Percentiles rank a stretch among this genome's conserved stretches.
Evolutionary conservation across 139 green algal genomes (phyloP).

Genomic region (Zygnema cylindricum): DNA sequence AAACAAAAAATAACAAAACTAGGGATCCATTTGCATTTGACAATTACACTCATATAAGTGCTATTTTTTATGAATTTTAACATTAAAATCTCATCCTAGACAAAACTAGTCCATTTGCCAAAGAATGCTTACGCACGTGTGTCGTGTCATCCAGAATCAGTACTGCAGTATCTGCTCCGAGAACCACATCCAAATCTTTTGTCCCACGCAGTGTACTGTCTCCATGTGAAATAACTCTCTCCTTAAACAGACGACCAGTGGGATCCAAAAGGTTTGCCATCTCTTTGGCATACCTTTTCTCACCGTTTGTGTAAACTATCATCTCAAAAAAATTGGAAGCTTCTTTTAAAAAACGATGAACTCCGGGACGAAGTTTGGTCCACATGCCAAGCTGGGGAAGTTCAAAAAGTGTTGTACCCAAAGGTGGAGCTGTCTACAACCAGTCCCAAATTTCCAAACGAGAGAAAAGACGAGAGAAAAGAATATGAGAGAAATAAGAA

Average conservation of each 20-base stretch:
- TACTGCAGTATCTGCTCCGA: conserved; percentile 74
- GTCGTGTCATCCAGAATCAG: conserved; percentile 94
- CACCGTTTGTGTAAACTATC: conserved; percentile 96
- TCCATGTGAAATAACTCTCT: conserved; percentile 66
- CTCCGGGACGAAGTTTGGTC: conserved; percentile 90
- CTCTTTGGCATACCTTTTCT: conserved; percentile 84
- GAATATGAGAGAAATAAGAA: too few relatives aligned
- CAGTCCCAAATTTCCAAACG: too few relatives aligned
- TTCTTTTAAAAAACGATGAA: conserved; percentile 65
- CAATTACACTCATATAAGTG: too few relatives aligned
- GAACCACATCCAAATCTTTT: conserved; percentile 88
- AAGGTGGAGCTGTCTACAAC: not conserved
- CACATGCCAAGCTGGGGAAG: conserved; percentile 82
- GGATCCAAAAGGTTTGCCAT: conserved; percentile 86
- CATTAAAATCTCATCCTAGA: not conserved
- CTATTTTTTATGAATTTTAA: not conserved
- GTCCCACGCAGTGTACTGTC: conserved; percentile 64
- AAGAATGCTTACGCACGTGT: conserved; percentile 48
- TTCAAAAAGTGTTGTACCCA: conserved; percentile 59
- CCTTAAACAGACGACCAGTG: conserved; percentile 66
- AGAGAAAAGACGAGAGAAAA: too few relatives aligned
- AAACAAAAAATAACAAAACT: not conserved
- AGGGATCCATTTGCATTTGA: not conserved
- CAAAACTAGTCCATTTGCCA: too few relatives aligned
- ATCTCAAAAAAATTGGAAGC: conserved; percentile 79